These are phyloP conservation scores for Chaetomiaceae sp. DNA, from an alignment of 2,329 filamentous ascomycete genomes.

Conservation along the genomic window DNA sequence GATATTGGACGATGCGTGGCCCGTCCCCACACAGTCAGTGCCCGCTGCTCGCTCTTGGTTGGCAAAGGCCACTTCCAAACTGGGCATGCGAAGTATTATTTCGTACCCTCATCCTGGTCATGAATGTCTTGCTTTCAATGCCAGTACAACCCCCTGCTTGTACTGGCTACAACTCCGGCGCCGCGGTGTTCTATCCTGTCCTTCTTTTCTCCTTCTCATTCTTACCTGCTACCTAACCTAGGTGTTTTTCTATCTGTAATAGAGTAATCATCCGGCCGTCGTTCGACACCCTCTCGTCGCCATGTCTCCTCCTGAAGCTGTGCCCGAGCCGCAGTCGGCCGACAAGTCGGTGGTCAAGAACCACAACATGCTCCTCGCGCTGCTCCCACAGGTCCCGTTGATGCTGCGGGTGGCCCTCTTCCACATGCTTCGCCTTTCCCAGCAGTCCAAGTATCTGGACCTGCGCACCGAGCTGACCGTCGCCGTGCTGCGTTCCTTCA, in stretches of 20 bases:
- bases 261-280: too few relatives aligned
- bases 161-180: too few relatives aligned
- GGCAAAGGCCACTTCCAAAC: too few relatives aligned
- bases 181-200: too few relatives aligned
- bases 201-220: too few relatives aligned
- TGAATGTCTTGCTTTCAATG: too few relatives aligned
- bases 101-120: too few relatives aligned
- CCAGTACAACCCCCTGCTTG: too few relatives aligned
- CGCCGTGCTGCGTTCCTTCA: conserved; percentile 61
- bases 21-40: neutral
- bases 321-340: neutral
- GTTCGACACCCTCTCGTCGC: neutral
- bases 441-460: conserved; percentile 70
- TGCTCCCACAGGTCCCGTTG: conserved; percentile 55
- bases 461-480: conserved; percentile 68
- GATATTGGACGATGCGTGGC: too few relatives aligned
- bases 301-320: conserved; percentile 8
- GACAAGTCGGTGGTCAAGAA: conserved; percentile 10
- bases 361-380: conserved; percentile 18
- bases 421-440: conserved; percentile 62
- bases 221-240: too few relatives aligned
- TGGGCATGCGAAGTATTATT: too few relatives aligned
- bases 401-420: conserved; percentile 55
- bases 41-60: neutral
- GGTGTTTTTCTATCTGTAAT: too few relatives aligned